Conservation (phyloP, 2,329 filamentous ascomycete genomes). For the Pseudogymnoascus verrucosus region DNA sequence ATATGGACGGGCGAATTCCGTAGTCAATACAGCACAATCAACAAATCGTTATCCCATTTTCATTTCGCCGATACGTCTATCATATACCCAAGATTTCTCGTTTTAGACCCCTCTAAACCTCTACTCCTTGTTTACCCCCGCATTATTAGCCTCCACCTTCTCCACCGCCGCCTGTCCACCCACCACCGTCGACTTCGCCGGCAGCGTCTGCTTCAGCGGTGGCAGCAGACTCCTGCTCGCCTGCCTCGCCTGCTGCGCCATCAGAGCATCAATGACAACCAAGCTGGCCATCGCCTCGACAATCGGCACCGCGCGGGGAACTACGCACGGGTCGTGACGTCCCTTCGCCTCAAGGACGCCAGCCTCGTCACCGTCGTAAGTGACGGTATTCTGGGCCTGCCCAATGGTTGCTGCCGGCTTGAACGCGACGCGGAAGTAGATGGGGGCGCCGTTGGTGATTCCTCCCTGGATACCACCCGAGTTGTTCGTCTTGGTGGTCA, state of each 20-base stretch:
- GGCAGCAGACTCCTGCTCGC: constrained; percentile 39
- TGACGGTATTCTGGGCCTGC: constrained; percentile 75
- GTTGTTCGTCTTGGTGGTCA: constrained; percentile 89
- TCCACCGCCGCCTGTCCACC: constrained; percentile 3
- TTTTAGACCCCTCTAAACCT: background rate
- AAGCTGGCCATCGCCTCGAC: constrained; percentile 88
- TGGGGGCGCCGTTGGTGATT: constrained; percentile 84
- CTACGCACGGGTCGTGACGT: constrained; percentile 87
- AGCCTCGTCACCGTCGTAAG: constrained; percentile 61
- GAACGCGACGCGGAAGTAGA: constrained; percentile 93
- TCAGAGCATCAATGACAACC: constrained; percentile 76
- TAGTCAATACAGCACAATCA: background rate
- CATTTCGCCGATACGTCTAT: constrained; percentile 3
- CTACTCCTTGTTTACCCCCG: background rate
- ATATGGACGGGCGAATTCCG: background rate
- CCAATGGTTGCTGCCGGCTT: constrained; percentile 93
- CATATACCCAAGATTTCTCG: background rate
- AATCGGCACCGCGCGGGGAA: constrained; percentile 78
- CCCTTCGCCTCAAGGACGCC: constrained; percentile 87
- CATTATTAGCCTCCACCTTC: constrained; percentile 6
- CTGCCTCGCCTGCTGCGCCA: constrained; percentile 66
- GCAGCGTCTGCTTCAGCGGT: constrained; percentile 26
- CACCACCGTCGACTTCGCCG: constrained; percentile 7
- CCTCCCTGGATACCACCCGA: constrained; percentile 92
- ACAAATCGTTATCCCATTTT: background rate